Percentiles rank a stretch among this genome's conserved stretches.
Conservation (phyloP, 1,284 basidiomycete species). For the Malassezia sympodialis region DNA sequence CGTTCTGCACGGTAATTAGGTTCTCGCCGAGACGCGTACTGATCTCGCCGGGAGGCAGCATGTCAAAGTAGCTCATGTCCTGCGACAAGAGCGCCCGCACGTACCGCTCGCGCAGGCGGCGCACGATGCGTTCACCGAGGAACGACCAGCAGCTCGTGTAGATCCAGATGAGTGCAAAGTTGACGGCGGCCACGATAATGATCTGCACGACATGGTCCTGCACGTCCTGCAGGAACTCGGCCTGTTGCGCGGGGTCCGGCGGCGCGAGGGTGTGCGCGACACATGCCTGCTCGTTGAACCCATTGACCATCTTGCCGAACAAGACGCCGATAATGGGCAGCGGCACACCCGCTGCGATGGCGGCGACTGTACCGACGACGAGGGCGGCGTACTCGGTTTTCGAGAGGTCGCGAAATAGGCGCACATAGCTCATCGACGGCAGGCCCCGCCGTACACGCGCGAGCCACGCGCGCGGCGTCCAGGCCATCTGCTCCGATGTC, state of each 20-base stretch:
- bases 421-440: conserved; percentile 20
- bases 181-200: conserved; percentile 31
- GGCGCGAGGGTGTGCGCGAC: background rate
- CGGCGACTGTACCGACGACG: conserved; percentile 25
- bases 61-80: conserved; percentile 47
- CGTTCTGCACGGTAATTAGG: conserved; percentile 33
- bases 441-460: background rate
- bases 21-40: conserved; percentile 30
- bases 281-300: conserved; percentile 31
- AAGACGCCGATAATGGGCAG: conserved; percentile 37
- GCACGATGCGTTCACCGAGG: conserved; percentile 32
- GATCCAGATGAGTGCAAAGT: conserved; percentile 40
- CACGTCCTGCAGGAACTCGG: conserved; percentile 24
- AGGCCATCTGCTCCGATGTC: background rate
- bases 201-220: conserved; percentile 31
- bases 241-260: conserved; percentile 14
- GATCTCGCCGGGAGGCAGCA: conserved; percentile 28
- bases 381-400: conserved; percentile 22
- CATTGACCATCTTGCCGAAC: conserved; percentile 36
- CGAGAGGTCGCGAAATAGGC: conserved; percentile 21
- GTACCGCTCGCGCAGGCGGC: conserved; percentile 49
- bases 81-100: conserved; percentile 50
- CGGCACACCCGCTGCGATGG: conserved; percentile 33
- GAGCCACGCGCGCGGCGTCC: background rate
- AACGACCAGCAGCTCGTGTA: conserved; percentile 38